Percentiles rank a stretch among this genome's conserved stretches.
Evolutionary conservation across 1,284 basidiomycete species (phyloP).

Genomic region (Cutaneotrichosporon arboriforme): DNA sequence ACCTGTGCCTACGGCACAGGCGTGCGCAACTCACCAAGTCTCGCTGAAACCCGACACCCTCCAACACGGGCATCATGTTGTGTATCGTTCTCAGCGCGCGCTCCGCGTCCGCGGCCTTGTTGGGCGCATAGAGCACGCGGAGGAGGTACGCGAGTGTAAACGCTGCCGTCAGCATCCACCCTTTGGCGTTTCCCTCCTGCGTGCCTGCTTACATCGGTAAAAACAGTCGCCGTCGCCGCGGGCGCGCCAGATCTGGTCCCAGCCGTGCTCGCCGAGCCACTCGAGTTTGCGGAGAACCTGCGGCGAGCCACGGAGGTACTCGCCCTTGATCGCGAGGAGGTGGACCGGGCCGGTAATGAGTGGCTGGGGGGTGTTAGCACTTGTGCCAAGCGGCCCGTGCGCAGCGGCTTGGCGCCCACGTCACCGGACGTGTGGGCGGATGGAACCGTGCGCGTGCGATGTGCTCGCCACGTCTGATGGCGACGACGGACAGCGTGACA

Average conservation of each 20-base stretch:
- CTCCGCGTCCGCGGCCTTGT: constrained; percentile 52
- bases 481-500: background rate
- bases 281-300: constrained; percentile 63
- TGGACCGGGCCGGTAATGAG: constrained; percentile 47
- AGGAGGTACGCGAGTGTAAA: constrained; percentile 65
- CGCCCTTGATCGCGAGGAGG: constrained; percentile 45
- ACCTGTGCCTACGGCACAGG: too few species aligned
- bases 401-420: background rate
- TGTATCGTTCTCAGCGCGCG: constrained; percentile 56
- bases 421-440: too few species aligned
- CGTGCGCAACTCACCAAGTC: constrained; percentile 46
- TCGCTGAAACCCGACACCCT: constrained; percentile 61
- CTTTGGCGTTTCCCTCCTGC: background rate
- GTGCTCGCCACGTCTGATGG: too few species aligned
- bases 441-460: too few species aligned
- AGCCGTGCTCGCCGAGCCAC: constrained; percentile 57
- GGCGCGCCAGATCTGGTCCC: constrained; percentile 60
- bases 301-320: constrained; percentile 59
- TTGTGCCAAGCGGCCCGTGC: background rate
- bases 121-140: constrained; percentile 53
- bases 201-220: constrained; percentile 61
- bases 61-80: constrained; percentile 55
- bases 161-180: constrained; percentile 49
- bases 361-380: constrained; percentile 31
- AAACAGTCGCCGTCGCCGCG: constrained; percentile 72